Base-by-base conservation (phyloP, 768 basidiomycete species). In the Mycena vitilis region DNA sequence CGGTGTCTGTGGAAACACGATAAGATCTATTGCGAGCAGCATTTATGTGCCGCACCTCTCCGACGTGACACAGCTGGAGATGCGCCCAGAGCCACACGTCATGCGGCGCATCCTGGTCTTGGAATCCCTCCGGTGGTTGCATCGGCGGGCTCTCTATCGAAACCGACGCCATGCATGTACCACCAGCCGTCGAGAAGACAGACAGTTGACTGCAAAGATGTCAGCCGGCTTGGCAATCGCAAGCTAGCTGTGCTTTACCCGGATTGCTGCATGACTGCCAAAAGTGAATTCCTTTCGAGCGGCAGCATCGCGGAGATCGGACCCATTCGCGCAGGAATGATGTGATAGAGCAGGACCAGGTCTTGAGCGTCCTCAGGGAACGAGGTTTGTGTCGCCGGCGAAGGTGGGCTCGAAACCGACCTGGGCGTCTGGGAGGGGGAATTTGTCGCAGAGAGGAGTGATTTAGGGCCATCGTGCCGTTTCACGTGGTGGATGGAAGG, bases 211-310 rank as follows among this genome's bases (percentile, higher is more conserved):
- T 93, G 40, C 18, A 45, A 30, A 11, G 10, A 56, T 25, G 5
- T 66, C 44, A 70, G 60, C 22, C 36, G 11, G n/a, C 1, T 7
- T n/a, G 13, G 40, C 7, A 6, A 63, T 11, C 18, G 34, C 13
- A 34, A 15, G 5, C 11, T 38, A 38, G 16, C n/a, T 36, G 2
- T 16, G 42, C 76, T 82, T 74, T 74, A 93, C 93, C 93, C 94
- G 48, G 86, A 83, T 71, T 87, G 83, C 58, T 90, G 90, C 47
- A 95, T 77, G 25, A 86, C 86, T 1, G 86, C 79, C 34, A 92
- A 64, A 54, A 86, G 75, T 12, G 78, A 68, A 15, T 80, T 78
- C 30, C 80, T 77, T n/a, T 83, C 79, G 15, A 89, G 76, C 12
- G 85, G 59, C 11, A 83, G 75, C 38, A 93, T 75, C n/a, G 83